A percentile compares a stretch with the other conserved stretches of the same genome.
These are phyloP conservation scores for Colletotrichum sp. DNA, from an alignment of 2,329 filamentous ascomycete species.

Conservation along the genomic window DNA sequence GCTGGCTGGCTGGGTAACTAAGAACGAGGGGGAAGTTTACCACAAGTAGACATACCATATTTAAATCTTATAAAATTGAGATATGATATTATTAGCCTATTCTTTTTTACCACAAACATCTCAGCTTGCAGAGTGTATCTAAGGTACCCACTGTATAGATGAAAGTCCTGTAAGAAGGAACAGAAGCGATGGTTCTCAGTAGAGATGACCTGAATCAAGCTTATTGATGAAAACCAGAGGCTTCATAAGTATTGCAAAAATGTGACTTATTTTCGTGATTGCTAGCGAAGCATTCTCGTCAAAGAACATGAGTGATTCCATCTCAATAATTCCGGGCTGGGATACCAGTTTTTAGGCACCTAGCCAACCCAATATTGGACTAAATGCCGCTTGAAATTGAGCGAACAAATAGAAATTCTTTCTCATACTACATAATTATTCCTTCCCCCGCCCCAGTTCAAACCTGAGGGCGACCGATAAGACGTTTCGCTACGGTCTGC, in stretches of 20 bases:
- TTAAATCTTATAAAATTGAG: neutral
- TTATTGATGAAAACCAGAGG: fast-evolving
- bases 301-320: neutral
- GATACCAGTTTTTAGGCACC: fast-evolving
- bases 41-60: neutral
- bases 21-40: neutral
- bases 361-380: too few species aligned
- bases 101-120: neutral
- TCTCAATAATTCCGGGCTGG: neutral
- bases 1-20: neutral
- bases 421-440: too few species aligned
- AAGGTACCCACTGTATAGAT: too few species aligned
- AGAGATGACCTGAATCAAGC: too few species aligned
- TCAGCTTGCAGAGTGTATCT: too few species aligned
- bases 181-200: too few species aligned
- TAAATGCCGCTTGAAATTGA: too few species aligned
- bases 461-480: neutral
- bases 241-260: too few species aligned
- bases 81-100: fast-evolving
- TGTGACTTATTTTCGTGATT: too few species aligned
- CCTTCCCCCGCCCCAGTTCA: fast-evolving
- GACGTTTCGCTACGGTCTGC: neutral
- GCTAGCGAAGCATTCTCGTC: neutral
- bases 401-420: too few species aligned
- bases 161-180: too few species aligned